A percentile compares a stretch with the other conserved stretches of the same genome.
Conservation (phyloP, 2,329 filamentous ascomycete genomes). For the Monosporascus ibericus region DNA sequence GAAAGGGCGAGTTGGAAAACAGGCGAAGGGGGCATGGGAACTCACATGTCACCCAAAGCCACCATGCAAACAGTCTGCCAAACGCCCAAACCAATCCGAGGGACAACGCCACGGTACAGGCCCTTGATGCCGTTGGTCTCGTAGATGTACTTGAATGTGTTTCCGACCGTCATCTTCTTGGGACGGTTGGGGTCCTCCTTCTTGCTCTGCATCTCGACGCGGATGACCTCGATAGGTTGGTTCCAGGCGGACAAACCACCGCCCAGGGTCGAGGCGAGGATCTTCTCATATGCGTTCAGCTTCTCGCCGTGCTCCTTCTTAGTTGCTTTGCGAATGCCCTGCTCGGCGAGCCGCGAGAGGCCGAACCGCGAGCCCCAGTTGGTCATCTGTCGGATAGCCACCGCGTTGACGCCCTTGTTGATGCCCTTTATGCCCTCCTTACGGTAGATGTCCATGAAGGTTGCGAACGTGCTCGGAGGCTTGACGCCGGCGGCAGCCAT, state of each 20-base stretch:
- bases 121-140: slow-evolving; percentile 79
- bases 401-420: slow-evolving; percentile 98
- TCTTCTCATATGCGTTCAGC: slow-evolving; percentile 78
- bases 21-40: slow-evolving; percentile 20
- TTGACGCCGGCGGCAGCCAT: slow-evolving; percentile 75
- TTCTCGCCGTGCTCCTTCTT: slow-evolving; percentile 76
- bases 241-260: slow-evolving; percentile 98
- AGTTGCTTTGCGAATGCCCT: slow-evolving; percentile 71
- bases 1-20: slow-evolving; percentile 1
- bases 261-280: slow-evolving; percentile 77
- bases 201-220: slow-evolving; percentile 99
- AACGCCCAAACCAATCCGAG: slow-evolving; percentile 88
- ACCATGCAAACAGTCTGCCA: slow-evolving; percentile 99
- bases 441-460: slow-evolving; percentile 96
- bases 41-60: slow-evolving; percentile 94
- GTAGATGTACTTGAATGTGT: slow-evolving; percentile 85
- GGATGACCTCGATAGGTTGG: slow-evolving; percentile 99
- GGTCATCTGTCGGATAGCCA: slow-evolving; percentile 97
- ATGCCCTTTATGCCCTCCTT: slow-evolving; percentile 90
- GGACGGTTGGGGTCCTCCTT: slow-evolving; percentile 94
- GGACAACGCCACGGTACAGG: slow-evolving; percentile 90
- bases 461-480: slow-evolving; percentile 85
- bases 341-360: slow-evolving; percentile 84
- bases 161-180: slow-evolving; percentile 97
- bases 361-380: slow-evolving; percentile 99